These are phyloP conservation scores for Alternaria brassicicola DNA, from an alignment of 2,329 filamentous ascomycete genomes.

Conservation along the genomic window DNA sequence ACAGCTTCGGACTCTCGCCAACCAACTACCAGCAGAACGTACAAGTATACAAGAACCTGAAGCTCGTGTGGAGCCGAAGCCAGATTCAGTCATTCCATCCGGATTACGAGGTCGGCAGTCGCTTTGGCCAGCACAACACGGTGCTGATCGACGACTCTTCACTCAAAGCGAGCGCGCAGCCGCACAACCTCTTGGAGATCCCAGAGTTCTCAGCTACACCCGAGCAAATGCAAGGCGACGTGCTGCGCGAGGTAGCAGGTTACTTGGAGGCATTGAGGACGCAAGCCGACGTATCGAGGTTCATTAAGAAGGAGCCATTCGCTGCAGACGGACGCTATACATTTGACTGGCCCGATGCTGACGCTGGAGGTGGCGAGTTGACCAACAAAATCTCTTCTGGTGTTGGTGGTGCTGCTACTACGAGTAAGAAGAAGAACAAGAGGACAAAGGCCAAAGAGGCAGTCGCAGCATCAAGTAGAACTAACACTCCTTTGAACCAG, in stretches of 20 bases:
- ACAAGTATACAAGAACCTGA: slow-evolving; percentile 88
- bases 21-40: slow-evolving; percentile 72
- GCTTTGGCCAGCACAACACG: slow-evolving; percentile 85
- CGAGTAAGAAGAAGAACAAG: slow-evolving; percentile 20
- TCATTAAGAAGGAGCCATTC: slow-evolving; percentile 55
- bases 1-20: slow-evolving; percentile 70
- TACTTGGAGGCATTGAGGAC: slow-evolving; percentile 60
- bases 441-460: slow-evolving; percentile 9
- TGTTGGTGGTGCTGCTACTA: not conserved
- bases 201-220: slow-evolving; percentile 71
- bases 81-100: slow-evolving; percentile 54
- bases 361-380: slow-evolving; percentile 20
- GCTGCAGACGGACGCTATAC: slow-evolving; percentile 33
- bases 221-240: slow-evolving; percentile 50
- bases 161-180: slow-evolving; percentile 82
- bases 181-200: slow-evolving; percentile 79
- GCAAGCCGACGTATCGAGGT: slow-evolving; percentile 67
- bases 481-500: slow-evolving; percentile 5
- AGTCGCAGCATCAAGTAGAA: not conserved
- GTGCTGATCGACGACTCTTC: slow-evolving; percentile 84
- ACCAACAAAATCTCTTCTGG: slow-evolving; percentile 11
- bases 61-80: slow-evolving; percentile 68
- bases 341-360: slow-evolving; percentile 33
- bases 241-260: slow-evolving; percentile 58
- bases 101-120: slow-evolving; percentile 35